Evolutionary conservation across 306 rosid genomes (phyloP), one percentile per base, ranked within the genome.

Genomic region (Rosa multiflora): DNA sequence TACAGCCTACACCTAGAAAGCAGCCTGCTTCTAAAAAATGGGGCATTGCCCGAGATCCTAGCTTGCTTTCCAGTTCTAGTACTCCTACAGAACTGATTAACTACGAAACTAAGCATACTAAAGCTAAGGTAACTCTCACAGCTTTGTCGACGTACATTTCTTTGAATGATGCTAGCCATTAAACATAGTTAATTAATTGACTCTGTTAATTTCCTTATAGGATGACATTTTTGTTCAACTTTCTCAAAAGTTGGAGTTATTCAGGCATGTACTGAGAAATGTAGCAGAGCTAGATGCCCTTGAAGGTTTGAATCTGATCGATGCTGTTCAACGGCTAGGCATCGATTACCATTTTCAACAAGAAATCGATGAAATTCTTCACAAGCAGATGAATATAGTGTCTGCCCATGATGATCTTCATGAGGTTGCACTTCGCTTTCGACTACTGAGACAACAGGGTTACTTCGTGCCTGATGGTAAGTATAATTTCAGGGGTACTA

Each of bases 401-500:
- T 23, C 26, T 23, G 26, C 26, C 26, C 26, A 23, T 23, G 26
- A 23, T 23, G 26, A 23, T 23, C 26, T 23, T 23, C 26, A 23
- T 23, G 26, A 23, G 26, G 26, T 23, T 23, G 26, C 26, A 23
- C 26, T 23, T 23, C 26, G 26, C 26, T 23, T 23, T 23, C 26
- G 26, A 23, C 26, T 23, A 23, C 26, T 23, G 26, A 23, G 26
- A 23, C 26, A 23, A 23, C 26, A 23, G 26, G 26, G 26, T 23
- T 23, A 23, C 26, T 56, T 13, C 21, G 80, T 80, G 18, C 21
- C 83, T 49, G 40, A 87, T 1, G 86, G 90, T 84, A 8, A 0
- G 76, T 76, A 40, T 42, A 0, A 18, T 0, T 62, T n/a, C 29
- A 13, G 5, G 18, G 72, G 15, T 23, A 70, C 74, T 20, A 40